Evolutionary conservation across 2,329 filamentous ascomycete genomes (phyloP).

Genomic region (Fusarium brachygibbosum): DNA sequence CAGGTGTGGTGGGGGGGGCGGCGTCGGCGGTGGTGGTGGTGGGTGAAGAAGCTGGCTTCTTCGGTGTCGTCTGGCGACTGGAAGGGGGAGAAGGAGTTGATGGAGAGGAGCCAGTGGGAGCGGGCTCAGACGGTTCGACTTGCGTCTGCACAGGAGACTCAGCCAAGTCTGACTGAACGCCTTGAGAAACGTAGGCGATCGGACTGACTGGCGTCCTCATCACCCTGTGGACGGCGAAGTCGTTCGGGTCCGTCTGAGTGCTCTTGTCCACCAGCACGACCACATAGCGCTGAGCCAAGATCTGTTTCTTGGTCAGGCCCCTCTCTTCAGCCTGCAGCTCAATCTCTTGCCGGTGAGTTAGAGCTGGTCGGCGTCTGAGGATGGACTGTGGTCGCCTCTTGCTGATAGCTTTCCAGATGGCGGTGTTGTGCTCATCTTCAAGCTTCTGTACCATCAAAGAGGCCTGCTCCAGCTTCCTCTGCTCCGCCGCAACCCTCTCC

Average conservation of each 20-base stretch:
- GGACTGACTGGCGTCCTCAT: not conserved
- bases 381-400: not conserved
- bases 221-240: not conserved
- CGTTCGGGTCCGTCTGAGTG: slow-evolving; percentile 22
- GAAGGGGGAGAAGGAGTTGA: not conserved
- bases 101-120: not conserved
- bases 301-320: not conserved
- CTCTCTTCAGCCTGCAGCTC: not conserved
- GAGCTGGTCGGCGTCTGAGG: not conserved
- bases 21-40: not conserved
- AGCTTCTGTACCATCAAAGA: slow-evolving; percentile 5
- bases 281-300: not conserved
- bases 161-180: slow-evolving; percentile 13
- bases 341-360: slow-evolving; percentile 7
- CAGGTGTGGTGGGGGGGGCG: not conserved
- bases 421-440: not conserved
- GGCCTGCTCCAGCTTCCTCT: not conserved
- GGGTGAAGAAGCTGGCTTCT: slow-evolving; percentile 1
- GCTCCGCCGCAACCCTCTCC: not conserved
- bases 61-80: not conserved
- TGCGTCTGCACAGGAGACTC: not conserved
- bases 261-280: not conserved
- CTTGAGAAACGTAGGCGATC: not conserved
- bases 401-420: slow-evolving; percentile 9
- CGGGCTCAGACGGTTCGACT: not conserved